Evolutionary conservation across 768 basidiomycete genomes (phyloP).

Genomic region (Pisolithus marmoratus): DNA sequence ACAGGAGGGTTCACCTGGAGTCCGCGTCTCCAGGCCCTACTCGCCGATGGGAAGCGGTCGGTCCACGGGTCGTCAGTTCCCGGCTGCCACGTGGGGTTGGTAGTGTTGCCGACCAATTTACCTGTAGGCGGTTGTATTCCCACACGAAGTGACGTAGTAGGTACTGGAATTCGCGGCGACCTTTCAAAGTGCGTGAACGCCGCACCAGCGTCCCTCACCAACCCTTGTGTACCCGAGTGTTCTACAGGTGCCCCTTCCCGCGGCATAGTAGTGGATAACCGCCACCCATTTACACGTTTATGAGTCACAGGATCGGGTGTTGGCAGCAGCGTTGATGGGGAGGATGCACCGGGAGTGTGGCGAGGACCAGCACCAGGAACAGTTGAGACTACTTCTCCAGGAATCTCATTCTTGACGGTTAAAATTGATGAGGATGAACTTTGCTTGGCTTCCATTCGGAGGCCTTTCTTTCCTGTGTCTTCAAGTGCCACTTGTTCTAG

Average conservation of each 20-base stretch:
- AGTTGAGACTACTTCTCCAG: background rate
- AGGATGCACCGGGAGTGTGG: too few relatives aligned
- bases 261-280: background rate
- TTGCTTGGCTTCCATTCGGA: background rate
- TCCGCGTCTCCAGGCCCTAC: background rate
- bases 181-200: background rate
- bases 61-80: background rate
- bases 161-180: background rate
- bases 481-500: background rate
- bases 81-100: background rate
- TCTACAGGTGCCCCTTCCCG: background rate
- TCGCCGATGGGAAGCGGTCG: too few relatives aligned
- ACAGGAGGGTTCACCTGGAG: background rate
- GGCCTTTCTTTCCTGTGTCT: background rate
- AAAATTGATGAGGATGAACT: background rate
- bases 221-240: background rate
- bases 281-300: background rate
- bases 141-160: background rate
- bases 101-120: background rate
- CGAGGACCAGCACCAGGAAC: background rate
- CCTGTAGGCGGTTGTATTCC: background rate
- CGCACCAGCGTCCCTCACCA: background rate
- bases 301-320: background rate
- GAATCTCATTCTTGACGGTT: background rate
- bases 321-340: background rate